Conservation (phyloP, 345 rosid genomes). For the Excoecaria cochinchinensis region DNA sequence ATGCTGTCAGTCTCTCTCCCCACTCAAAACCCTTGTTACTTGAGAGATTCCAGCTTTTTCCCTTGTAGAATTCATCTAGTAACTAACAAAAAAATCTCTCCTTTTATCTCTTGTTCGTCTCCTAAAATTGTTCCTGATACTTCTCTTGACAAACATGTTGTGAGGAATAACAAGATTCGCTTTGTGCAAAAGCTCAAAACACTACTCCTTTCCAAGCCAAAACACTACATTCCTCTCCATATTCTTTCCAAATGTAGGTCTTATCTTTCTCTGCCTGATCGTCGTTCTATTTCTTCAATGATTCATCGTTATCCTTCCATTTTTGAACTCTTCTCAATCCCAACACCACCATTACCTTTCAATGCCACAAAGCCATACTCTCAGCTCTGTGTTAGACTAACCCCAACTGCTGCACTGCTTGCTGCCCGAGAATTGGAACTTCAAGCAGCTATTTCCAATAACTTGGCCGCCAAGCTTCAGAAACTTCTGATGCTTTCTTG, state of each 20-base stretch:
- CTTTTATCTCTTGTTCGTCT: slow-evolving; percentile 45
- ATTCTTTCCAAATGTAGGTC: slow-evolving; percentile 71
- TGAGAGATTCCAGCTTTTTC: slow-evolving; percentile 36
- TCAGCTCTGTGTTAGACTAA: slow-evolving; percentile 77
- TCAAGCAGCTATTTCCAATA: slow-evolving; percentile 50
- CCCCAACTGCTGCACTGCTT: slow-evolving; percentile 62
- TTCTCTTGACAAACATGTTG: slow-evolving; percentile 69
- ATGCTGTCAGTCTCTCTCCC: slow-evolving; percentile 26
- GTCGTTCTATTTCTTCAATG: slow-evolving; percentile 58
- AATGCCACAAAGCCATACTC: slow-evolving; percentile 64
- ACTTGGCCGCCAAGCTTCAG: slow-evolving; percentile 70
- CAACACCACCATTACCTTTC: slow-evolving; percentile 62
- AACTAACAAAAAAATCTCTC: slow-evolving; percentile 8
- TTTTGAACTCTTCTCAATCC: slow-evolving; percentile 68
- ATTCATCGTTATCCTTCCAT: slow-evolving; percentile 78
- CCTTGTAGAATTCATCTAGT: slow-evolving; percentile 15
- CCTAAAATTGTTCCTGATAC: slow-evolving; percentile 64
- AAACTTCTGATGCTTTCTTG: slow-evolving; percentile 87
- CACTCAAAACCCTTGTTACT: slow-evolving; percentile 29
- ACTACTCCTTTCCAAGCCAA: slow-evolving; percentile 77
- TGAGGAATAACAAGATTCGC: slow-evolving; percentile 60
- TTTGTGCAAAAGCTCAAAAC: slow-evolving; percentile 81
- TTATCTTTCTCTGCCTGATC: slow-evolving; percentile 58
- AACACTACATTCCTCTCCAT: slow-evolving; percentile 65
- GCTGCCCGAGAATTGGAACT: slow-evolving; percentile 54